phyloP scores from a whole-genome alignment of 2,329 filamentous ascomycete species.

The Fusarium domesticum region DNA sequence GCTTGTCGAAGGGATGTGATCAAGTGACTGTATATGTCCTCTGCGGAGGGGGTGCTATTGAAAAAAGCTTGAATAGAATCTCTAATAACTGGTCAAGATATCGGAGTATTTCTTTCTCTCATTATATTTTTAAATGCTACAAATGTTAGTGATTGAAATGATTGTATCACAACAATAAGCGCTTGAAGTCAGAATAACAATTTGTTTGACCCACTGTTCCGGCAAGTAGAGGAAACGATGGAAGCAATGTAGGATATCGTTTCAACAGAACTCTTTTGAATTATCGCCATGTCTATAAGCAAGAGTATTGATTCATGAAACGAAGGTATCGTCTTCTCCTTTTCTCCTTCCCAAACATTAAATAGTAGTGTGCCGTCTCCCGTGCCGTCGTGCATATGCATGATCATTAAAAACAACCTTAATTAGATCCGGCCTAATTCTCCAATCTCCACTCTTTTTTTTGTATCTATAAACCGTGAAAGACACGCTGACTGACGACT shows the following conservation, averaged over 20 bases:
- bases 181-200: too few species aligned
- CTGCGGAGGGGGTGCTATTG: too few species aligned
- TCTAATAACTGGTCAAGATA: too few species aligned
- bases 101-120: too few species aligned
- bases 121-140: too few species aligned
- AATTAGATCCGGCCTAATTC: neutral
- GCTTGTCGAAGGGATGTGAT: too few species aligned
- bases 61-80: too few species aligned
- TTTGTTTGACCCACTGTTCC: too few species aligned
- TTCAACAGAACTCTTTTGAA: neutral
- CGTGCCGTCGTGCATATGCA: neutral
- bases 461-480: constrained; percentile 21
- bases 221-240: too few species aligned
- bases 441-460: neutral
- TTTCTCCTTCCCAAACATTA: neutral
- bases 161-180: too few species aligned
- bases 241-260: neutral
- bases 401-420: neutral
- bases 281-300: neutral
- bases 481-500: neutral
- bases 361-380: neutral
- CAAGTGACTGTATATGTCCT: too few species aligned
- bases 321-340: neutral
- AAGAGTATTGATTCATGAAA: neutral
- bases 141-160: too few species aligned